phyloP scores from a whole-genome alignment of 2,329 filamentous ascomycete species.

The Colletotrichum orbiculare region DNA sequence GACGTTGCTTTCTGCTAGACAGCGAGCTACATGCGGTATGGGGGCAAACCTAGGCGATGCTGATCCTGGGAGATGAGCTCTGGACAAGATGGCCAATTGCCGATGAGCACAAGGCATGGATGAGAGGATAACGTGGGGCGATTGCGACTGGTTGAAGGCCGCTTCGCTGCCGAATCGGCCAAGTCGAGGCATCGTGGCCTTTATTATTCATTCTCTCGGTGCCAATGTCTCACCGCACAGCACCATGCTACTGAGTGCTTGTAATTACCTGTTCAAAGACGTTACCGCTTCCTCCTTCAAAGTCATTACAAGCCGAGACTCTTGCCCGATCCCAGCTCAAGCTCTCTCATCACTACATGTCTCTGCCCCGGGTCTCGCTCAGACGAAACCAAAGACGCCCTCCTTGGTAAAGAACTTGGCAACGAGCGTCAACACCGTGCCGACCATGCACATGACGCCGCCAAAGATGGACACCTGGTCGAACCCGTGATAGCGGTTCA shows the following conservation, averaged over 20 bases:
- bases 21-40: no score
- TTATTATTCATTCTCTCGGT: conserved; percentile 1
- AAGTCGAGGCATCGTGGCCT: background rate
- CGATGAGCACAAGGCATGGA: no score
- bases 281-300: no score
- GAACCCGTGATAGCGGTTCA: conserved; percentile 52
- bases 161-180: conserved; percentile 17
- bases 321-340: no score
- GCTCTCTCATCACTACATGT: no score
- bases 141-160: conserved; percentile 17
- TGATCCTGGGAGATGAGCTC: no score
- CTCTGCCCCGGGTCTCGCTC: background rate
- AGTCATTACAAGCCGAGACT: no score
- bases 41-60: no score
- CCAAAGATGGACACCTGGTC: conserved; percentile 43
- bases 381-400: conserved; percentile 47
- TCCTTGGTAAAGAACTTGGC: conserved; percentile 42
- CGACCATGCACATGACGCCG: conserved; percentile 24
- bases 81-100: no score
- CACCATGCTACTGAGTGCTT: no score
- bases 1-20: background rate
- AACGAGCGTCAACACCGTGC: conserved; percentile 27
- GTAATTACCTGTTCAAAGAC: no score
- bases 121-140: conserved; percentile 17
- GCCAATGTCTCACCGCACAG: background rate